These are phyloP conservation scores for Zoysia japonica DNA, from an alignment of 176 grass and related monocot species.

Conservation along the genomic window DNA sequence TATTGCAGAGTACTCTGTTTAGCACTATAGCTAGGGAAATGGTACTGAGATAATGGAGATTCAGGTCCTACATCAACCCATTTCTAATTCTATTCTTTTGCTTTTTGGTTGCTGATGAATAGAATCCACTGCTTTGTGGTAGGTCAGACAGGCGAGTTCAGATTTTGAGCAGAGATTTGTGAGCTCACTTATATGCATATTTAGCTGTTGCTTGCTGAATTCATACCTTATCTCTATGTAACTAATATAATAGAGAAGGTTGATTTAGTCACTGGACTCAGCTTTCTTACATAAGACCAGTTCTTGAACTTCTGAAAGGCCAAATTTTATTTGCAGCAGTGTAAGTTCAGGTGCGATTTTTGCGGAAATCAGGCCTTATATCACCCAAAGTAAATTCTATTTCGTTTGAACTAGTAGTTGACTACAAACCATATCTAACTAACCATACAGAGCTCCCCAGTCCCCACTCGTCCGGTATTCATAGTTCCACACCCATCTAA, in stretches of 20 bases:
- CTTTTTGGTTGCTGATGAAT: not conserved
- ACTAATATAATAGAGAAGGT: not conserved
- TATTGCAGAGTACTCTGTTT: not conserved
- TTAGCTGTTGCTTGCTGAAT: not conserved
- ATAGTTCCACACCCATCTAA: too few relatives aligned
- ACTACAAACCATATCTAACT: not conserved
- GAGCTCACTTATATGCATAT: not conserved
- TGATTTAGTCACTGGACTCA: not conserved
- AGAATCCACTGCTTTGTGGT: not conserved
- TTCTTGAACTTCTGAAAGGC: constrained; percentile 15
- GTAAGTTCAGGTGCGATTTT: not conserved
- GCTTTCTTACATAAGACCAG: too few relatives aligned
- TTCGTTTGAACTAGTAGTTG: not conserved
- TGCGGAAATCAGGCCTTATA: not conserved
- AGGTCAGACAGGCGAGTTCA: not conserved
- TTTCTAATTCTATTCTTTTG: not conserved
- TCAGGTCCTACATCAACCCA: not conserved
- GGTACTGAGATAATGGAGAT: not conserved
- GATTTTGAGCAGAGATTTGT: not conserved
- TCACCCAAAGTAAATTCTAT: not conserved
- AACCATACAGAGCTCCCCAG: not conserved
- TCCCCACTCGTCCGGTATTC: too few relatives aligned
- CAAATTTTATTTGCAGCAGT: not conserved
- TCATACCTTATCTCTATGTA: not conserved
- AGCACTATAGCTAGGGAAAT: not conserved